phyloP scores from a whole-genome alignment of 805 yeast species.

The Torulaspora indica region DNA sequence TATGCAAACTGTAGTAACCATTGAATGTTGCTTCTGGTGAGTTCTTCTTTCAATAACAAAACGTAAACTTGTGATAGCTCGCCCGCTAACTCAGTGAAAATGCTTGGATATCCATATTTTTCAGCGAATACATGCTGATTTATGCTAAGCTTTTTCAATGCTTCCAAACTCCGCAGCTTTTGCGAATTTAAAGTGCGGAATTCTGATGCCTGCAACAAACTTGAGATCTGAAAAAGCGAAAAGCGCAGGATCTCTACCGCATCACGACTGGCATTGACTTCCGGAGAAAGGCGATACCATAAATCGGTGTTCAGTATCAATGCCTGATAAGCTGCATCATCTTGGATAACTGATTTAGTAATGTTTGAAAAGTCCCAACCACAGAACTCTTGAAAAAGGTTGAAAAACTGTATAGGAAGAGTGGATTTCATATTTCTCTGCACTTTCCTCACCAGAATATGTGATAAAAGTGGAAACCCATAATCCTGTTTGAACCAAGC shows the following conservation, averaged over 20 bases:
- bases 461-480: constrained; percentile 25
- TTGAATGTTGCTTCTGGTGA: constrained; percentile 52
- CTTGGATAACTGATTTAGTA: constrained; percentile 51
- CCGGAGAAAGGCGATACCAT: constrained; percentile 40
- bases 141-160: constrained; percentile 36
- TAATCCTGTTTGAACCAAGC: constrained; percentile 19
- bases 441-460: constrained; percentile 15
- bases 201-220: constrained; percentile 50
- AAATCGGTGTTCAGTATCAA: constrained; percentile 60
- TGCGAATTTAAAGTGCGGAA: constrained; percentile 47
- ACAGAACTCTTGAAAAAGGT: constrained; percentile 45
- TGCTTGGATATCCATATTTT: constrained; percentile 35
- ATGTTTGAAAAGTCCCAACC: constrained; percentile 55
- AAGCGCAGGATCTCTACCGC: constrained; percentile 46
- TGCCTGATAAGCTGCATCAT: constrained; percentile 52
- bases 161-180: constrained; percentile 50
- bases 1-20: constrained; percentile 48
- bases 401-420: constrained; percentile 43
- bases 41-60: constrained; percentile 43
- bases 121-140: constrained; percentile 36
- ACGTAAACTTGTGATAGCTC: constrained; percentile 21
- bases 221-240: constrained; percentile 54
- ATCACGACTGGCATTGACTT: constrained; percentile 16
- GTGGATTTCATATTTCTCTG: constrained; percentile 22
- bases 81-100: constrained; percentile 38